Conservation (phyloP, 192 early-diverging fungal genomes). For the Podila epicladia region DNA sequence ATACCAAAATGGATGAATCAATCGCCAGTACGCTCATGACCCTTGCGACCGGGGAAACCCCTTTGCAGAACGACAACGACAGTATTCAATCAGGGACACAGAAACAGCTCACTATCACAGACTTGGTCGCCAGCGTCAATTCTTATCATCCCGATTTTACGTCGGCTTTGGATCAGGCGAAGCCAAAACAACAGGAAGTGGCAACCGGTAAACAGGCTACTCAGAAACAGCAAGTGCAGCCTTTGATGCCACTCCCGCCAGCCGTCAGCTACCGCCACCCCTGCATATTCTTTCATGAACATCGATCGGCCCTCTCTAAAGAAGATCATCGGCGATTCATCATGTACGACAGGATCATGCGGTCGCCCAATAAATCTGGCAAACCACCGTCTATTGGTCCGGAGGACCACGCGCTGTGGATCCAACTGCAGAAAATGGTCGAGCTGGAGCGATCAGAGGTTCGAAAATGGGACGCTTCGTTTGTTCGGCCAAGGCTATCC, state of each 20-base stretch:
- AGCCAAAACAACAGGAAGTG: neutral
- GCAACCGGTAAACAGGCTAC: conserved; percentile 1
- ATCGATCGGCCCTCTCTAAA: conserved; percentile 26
- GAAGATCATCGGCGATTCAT: conserved; percentile 40
- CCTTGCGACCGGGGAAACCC: neutral
- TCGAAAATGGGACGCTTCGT: conserved; percentile 30
- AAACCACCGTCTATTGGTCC: conserved; percentile 3
- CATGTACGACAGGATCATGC: conserved; percentile 23
- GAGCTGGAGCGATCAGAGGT: conserved; percentile 26
- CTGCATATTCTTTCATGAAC: conserved; percentile 25
- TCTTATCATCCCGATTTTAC: neutral
- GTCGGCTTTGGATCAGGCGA: neutral
- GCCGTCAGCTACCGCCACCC: conserved; percentile 17
- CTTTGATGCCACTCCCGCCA: neutral
- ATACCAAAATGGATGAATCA: neutral
- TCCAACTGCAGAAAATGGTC: conserved; percentile 19
- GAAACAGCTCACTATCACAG: neutral
- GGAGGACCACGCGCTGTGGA: conserved; percentile 25
- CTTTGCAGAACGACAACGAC: neutral
- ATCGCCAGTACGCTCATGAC: neutral
- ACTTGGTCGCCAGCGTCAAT: neutral
- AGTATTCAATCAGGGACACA: neutral
- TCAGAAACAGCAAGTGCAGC: conserved; percentile 6
- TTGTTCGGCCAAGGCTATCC: conserved; percentile 15
- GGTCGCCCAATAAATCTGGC: conserved; percentile 2